Conservation (phyloP, 345 rosid species). For the Euphorbia lathyris region DNA sequence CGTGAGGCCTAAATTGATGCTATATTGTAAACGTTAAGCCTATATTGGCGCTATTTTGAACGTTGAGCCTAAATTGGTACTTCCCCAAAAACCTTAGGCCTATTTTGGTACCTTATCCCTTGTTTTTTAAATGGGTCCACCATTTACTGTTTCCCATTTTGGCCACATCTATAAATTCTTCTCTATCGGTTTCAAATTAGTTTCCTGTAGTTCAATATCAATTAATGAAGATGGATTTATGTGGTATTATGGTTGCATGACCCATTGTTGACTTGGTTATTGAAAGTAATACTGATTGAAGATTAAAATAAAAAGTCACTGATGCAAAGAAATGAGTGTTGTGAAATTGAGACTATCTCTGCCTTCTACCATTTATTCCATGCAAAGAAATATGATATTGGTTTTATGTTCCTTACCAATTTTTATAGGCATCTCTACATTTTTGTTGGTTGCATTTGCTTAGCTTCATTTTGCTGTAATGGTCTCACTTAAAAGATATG, state of each 20-base stretch:
- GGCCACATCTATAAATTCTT: not conserved
- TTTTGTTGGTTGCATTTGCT: not conserved
- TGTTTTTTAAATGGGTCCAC: not conserved
- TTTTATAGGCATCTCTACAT: not conserved
- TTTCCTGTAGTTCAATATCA: not conserved
- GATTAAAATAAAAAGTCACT: not conserved
- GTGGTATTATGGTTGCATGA: not conserved
- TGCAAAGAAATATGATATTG: too few relatives aligned
- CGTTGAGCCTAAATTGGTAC: too few relatives aligned
- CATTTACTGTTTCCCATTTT: not conserved
- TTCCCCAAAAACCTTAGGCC: too few relatives aligned
- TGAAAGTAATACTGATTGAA: not conserved
- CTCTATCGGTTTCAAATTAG: too few relatives aligned
- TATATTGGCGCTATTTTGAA: too few relatives aligned
- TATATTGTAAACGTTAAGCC: too few relatives aligned
- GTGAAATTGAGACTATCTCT: not conserved
- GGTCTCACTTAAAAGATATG: not conserved
- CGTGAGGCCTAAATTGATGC: too few relatives aligned
- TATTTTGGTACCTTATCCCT: too few relatives aligned
- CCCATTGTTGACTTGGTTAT: not conserved
- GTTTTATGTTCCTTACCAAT: not conserved
- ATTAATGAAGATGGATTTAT: not conserved
- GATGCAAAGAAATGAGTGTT: not conserved
- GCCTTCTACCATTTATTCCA: not conserved
- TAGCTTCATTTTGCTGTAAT: not conserved